Percentiles rank a stretch among this genome's conserved stretches.
These are phyloP conservation scores for Beauveria australis DNA, from an alignment of 2,329 filamentous ascomycete genomes.

Conservation along the genomic window DNA sequence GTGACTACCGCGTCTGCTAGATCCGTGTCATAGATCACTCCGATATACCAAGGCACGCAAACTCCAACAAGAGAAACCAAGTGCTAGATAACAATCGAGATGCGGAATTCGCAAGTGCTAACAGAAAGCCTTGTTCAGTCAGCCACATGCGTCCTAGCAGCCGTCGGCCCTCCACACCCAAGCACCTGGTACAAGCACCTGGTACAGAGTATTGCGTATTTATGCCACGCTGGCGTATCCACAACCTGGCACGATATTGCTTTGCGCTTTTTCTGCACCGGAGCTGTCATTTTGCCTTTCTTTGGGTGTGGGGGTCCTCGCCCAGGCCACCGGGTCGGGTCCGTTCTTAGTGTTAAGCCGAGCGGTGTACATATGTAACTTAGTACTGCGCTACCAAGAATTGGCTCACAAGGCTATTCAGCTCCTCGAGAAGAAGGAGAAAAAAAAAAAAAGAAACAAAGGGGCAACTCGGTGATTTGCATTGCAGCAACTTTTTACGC, in stretches of 20 bases:
- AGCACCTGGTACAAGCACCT: not conserved
- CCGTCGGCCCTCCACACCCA: not conserved
- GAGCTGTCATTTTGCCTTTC: not conserved
- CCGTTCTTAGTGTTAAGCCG: not conserved
- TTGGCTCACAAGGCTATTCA: not conserved
- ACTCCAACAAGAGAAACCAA: too few relatives aligned
- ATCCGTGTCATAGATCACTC: too few relatives aligned
- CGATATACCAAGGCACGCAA: too few relatives aligned
- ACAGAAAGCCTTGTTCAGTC: too few relatives aligned
- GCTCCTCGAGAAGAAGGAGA: not conserved
- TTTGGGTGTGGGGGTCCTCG: not conserved
- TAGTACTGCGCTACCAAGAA: not conserved
- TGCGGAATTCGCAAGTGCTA: too few relatives aligned
- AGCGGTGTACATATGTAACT: not conserved
- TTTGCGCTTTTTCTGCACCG: not conserved
- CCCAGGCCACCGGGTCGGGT: not conserved
- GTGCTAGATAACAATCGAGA: too few relatives aligned
- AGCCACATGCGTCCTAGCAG: too few relatives aligned
- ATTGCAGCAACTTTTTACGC: slow-evolving; percentile 3
- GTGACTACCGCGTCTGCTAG: too few relatives aligned
- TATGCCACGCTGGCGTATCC: slow-evolving; percentile 9
- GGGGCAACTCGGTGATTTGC: not conserved
- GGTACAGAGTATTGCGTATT: not conserved
- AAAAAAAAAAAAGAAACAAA: not conserved
- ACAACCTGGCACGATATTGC: not conserved